Evolutionary conservation across 108 stramenopile genomes (phyloP), one percentile per base, ranked within the genome.

Genomic region (Conticribra weissflogii): DNA sequence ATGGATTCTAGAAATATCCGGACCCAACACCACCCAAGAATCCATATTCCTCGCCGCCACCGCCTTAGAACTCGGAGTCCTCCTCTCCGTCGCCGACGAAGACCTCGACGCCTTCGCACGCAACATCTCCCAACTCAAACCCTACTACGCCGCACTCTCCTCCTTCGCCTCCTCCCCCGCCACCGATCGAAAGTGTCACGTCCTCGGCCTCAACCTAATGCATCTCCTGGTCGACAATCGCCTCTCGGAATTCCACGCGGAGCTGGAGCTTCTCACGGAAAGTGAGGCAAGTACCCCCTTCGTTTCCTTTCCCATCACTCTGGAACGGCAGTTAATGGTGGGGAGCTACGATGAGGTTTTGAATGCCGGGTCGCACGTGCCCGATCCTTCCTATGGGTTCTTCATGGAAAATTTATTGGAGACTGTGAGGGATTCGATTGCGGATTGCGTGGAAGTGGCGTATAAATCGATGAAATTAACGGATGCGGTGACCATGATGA

Each of bases 241-340:
- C 9, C 65, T 96, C 3, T 87, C 91, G 4, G 95, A 96, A 79
- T 96, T 96, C 58, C 95, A 96, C 78, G 83, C 92, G 24, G 88
- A 94, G 63, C 55, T 96, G 34, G 95, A 96, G 77, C 74, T 96
- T 0, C 60, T 96, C 22, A 74, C 91, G 3, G 86, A 86, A 49
- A 59, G 63, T n/a, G 89, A 93, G 78, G 85, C 88, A 0, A 32
- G 81, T 12, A 76, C 73, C 50, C 75, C 86, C 3, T 83, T 79
- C 31, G 71, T 94, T 22, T 76, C 89, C 4, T 96, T 94, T 55
- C 92, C 90, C 30, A 92, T 93, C 66, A 82, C 78, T 22, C 66
- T 94, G 48, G 95, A 96, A 70, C 86, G 92, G 1, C 86, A 91
- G 66, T 67, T 94, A 25, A 93, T 96, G 91, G 93, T 94, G 15